Evolutionary conservation across 2,329 filamentous ascomycete genomes (phyloP).

Genomic region (Talaromyces sp.): DNA sequence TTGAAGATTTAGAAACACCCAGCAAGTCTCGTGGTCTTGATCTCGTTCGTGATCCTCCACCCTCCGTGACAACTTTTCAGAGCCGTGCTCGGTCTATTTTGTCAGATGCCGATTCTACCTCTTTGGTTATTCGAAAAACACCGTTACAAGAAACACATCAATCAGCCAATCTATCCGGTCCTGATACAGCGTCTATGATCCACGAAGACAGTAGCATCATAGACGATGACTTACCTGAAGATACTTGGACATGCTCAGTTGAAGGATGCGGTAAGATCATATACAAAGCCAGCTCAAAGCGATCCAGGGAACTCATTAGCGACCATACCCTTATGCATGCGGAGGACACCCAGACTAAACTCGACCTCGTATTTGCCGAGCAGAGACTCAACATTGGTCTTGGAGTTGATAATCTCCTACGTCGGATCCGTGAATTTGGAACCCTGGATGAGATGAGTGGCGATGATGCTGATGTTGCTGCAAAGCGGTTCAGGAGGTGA

Average conservation of each 20-base stretch:
- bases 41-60: constrained; percentile 32
- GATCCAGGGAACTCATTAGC: constrained; percentile 31
- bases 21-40: constrained; percentile 33
- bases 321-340: constrained; percentile 35
- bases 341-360: constrained; percentile 34
- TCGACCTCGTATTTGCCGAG: constrained; percentile 36
- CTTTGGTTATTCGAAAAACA: constrained; percentile 25
- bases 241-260: constrained; percentile 35
- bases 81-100: constrained; percentile 30
- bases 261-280: constrained; percentile 33
- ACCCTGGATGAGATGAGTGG: constrained; percentile 22
- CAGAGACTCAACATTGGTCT: constrained; percentile 33
- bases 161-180: constrained; percentile 22
- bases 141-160: constrained; percentile 30
- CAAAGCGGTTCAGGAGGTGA: constrained; percentile 21
- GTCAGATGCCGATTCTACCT: constrained; percentile 26
- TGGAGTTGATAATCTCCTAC: constrained; percentile 33
- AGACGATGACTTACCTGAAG: constrained; percentile 23
- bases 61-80: constrained; percentile 29
- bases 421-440: constrained; percentile 31
- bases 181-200: background rate
- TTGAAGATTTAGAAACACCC: constrained; percentile 31
- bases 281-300: constrained; percentile 31
- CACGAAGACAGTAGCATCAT: constrained; percentile 13
- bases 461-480: constrained; percentile 20